Conservation (phyloP, 2,329 filamentous ascomycete species). For the Hymenoscyphus linearis region DNA sequence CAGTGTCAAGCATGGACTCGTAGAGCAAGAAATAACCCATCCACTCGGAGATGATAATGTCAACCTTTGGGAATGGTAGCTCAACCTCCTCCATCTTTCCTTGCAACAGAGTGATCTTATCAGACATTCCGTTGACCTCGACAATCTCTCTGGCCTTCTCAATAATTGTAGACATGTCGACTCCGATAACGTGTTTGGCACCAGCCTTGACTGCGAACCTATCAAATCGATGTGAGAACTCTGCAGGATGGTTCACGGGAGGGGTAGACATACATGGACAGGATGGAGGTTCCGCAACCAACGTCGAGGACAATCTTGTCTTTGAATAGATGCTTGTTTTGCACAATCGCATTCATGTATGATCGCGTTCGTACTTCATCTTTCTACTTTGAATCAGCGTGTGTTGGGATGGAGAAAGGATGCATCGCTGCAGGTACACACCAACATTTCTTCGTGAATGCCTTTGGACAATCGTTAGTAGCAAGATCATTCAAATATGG, state of each 20-base stretch:
- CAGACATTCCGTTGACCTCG: conserved; percentile 79
- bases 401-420: conserved; percentile 10
- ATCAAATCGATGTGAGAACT: conserved; percentile 9
- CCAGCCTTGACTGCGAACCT: conserved; percentile 97
- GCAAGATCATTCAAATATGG: conserved; percentile 29
- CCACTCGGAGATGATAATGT: conserved; percentile 99
- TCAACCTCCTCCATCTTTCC: conserved; percentile 99
- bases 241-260: conserved; percentile 4
- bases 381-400: conserved; percentile 56
- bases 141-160: conserved; percentile 97
- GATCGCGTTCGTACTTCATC: conserved; percentile 95
- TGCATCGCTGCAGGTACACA: conserved; percentile 45
- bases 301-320: conserved; percentile 94
- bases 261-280: conserved; percentile 75
- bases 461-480: conserved; percentile 44
- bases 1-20: conserved; percentile 98
- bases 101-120: conserved; percentile 96
- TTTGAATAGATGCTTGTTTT: conserved; percentile 92
- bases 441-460: conserved; percentile 98
- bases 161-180: conserved; percentile 99
- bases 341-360: conserved; percentile 95
- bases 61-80: conserved; percentile 89
- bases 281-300: conserved; percentile 93
- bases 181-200: conserved; percentile 96
- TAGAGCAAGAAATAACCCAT: conserved; percentile 99